phyloP scores from a whole-genome alignment of 768 basidiomycete species.

The Tylopilus sp. region DNA sequence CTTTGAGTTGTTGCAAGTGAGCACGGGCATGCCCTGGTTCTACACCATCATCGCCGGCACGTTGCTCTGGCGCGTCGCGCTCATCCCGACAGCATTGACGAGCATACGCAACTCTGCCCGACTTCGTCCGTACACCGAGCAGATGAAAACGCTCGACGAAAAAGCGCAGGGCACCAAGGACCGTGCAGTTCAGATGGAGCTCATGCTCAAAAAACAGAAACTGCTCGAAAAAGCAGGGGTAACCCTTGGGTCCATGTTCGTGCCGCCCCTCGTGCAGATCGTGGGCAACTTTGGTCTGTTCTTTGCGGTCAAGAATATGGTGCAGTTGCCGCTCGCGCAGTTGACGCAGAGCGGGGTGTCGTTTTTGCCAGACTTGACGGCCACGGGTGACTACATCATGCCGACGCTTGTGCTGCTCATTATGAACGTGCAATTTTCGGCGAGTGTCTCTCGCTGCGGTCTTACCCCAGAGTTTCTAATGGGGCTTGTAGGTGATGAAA shows the following conservation, averaged over 20 bases:
- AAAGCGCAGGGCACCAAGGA: slow-evolving; percentile 37
- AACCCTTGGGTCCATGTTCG: slow-evolving; percentile 50
- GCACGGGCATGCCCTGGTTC: slow-evolving; percentile 77
- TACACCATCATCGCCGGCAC: slow-evolving; percentile 72
- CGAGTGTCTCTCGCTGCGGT: slow-evolving; percentile 32
- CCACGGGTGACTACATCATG: slow-evolving; percentile 74
- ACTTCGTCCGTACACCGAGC: slow-evolving; percentile 36
- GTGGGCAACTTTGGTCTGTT: slow-evolving; percentile 80
- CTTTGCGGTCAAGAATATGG: slow-evolving; percentile 73
- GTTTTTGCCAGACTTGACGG: slow-evolving; percentile 75
- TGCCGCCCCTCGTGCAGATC: slow-evolving; percentile 63
- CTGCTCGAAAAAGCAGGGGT: slow-evolving; percentile 67
- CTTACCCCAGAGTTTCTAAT: background rate
- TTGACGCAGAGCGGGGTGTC: slow-evolving; percentile 71
- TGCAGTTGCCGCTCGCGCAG: slow-evolving; percentile 67
- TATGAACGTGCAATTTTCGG: slow-evolving; percentile 69
- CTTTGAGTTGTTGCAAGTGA: slow-evolving; percentile 66
- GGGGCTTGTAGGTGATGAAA: slow-evolving; percentile 38
- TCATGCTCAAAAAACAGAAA: slow-evolving; percentile 43
- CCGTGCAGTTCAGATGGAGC: slow-evolving; percentile 37
- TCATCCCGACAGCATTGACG: slow-evolving; percentile 59
- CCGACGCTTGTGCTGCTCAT: slow-evolving; percentile 55
- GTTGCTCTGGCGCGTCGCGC: slow-evolving; percentile 53
- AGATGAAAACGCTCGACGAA: slow-evolving; percentile 52
- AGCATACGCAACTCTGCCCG: slow-evolving; percentile 52